phyloP scores from a whole-genome alignment of 495 filamentous ascomycete genomes.

The Geoglossum glabrum region DNA sequence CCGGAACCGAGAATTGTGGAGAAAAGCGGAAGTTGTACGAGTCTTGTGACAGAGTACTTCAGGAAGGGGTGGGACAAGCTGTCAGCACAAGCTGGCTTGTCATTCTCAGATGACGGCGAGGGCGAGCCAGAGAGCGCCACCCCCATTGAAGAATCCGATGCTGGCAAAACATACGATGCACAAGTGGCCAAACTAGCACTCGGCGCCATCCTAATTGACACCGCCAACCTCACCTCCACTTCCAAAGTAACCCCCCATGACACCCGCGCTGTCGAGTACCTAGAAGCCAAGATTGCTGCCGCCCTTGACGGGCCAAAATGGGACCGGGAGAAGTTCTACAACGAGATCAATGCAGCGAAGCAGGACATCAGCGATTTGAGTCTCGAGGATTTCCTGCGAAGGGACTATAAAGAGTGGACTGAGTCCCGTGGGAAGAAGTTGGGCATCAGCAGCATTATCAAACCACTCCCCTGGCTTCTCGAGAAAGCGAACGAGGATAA shows the following conservation, averaged over 20 bases:
- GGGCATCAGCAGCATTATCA: conserved; percentile 58
- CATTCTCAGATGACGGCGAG: conserved; percentile 12
- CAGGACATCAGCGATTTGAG: conserved; percentile 44
- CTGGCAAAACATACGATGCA: conserved; percentile 18
- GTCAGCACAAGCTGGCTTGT: background rate
- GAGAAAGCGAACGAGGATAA: conserved; percentile 24
- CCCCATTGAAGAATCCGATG: background rate
- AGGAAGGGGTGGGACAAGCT: conserved; percentile 30
- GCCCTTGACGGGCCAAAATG: conserved; percentile 21
- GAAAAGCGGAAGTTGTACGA: conserved; percentile 55
- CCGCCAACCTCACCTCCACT: conserved; percentile 43
- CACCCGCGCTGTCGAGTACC: conserved; percentile 37
- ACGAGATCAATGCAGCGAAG: conserved; percentile 45
- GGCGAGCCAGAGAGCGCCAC: background rate
- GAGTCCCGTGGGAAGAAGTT: conserved; percentile 33
- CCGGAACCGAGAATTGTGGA: conserved; percentile 41
- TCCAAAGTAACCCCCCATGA: conserved; percentile 61
- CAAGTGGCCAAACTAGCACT: conserved; percentile 60
- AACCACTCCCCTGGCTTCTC: conserved; percentile 40
- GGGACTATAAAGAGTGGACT: conserved; percentile 85
- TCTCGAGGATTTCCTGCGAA: conserved; percentile 55
- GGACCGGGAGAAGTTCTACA: conserved; percentile 39
- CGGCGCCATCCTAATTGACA: conserved; percentile 70
- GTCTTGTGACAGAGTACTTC: conserved; percentile 48
- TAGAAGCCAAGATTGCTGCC: conserved; percentile 32